Evolutionary conservation across 495 filamentous ascomycete genomes (phyloP), one percentile per base, ranked within the genome.

Genomic region (Aspergillus baeticus): DNA sequence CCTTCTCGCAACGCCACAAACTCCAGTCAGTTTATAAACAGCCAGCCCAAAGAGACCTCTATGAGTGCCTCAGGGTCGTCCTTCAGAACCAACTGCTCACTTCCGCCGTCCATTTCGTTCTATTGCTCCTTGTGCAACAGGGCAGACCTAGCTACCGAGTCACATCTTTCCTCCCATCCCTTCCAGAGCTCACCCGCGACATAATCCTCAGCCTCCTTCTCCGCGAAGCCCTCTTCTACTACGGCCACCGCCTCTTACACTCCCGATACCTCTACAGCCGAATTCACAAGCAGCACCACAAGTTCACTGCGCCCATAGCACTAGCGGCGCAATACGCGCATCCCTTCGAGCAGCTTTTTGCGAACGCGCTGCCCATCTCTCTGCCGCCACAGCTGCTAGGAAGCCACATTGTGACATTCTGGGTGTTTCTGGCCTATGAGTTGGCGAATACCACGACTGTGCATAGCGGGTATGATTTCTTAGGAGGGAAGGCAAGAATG

Each of bases 271-370:
- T 85, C 10, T 85, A 83, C 67, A 61, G 59, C 20, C 59, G 51
- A 6, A 75, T 87, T 45, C 84, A 87, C 69, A 83, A 82, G 48
- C 62, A 69, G 26, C 84, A 86, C 57, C 83, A 86, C 65, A 62
- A 68, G 15, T 85, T 84, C 66, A 83, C 78, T 0, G 79, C 83
- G 0, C 84, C 82, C 0, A 76, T 84, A n/a, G 78, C 81, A 0
- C 64, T 86, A 7, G 72, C 83, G 0, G 78, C 81, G 1, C 79
- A 85, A 52, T 86, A 81, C 47, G 78, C 82, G 0, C 81, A 84
- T 56, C 83, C 82, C 0, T 41, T 83, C 15, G 84, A 85, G 67
- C 79, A 84, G 52, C 55, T 85, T 6, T 46, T 84, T 15, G 78
- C 81, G 13, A 83, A 82, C 55, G 70, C 71, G 15, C 64, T 85